A percentile compares a stretch with the other conserved stretches of the same genome.
Evolutionary conservation across 2,329 filamentous ascomycete species (phyloP).

Genomic region (Penicillium expansum): DNA sequence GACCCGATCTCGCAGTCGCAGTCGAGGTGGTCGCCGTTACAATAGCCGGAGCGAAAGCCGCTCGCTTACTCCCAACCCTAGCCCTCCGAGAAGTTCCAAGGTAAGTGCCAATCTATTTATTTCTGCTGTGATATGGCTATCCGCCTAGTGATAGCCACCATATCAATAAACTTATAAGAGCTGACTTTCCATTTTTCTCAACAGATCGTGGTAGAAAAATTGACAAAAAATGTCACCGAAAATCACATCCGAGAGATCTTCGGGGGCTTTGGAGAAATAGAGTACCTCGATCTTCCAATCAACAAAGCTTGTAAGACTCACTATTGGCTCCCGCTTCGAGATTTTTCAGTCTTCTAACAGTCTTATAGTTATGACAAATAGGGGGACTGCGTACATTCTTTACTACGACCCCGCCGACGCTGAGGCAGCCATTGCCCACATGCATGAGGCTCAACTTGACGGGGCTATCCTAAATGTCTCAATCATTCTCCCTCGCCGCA

Average conservation of each 20-base stretch:
- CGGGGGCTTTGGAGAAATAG: slow-evolving; percentile 78
- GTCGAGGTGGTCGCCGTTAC: slow-evolving; percentile 41
- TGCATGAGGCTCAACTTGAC: slow-evolving; percentile 96
- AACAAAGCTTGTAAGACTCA: slow-evolving; percentile 70
- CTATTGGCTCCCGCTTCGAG: no score
- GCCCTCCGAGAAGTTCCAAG: slow-evolving; percentile 37
- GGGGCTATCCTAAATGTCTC: slow-evolving; percentile 80
- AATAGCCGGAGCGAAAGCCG: slow-evolving; percentile 34
- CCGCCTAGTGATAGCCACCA: not conserved
- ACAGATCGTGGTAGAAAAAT: slow-evolving; percentile 88
- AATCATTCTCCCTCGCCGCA: slow-evolving; percentile 79
- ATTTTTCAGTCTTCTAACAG: not conserved
- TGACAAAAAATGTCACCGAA: slow-evolving; percentile 93
- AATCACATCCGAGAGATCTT: slow-evolving; percentile 90
- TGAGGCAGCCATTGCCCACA: slow-evolving; percentile 85
- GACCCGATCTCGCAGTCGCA: slow-evolving; percentile 36
- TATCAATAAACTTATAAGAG: not conserved
- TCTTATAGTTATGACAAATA: slow-evolving; percentile 73
- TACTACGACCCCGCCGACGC: slow-evolving; percentile 75
- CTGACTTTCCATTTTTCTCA: not conserved
- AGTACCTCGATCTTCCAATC: slow-evolving; percentile 84
- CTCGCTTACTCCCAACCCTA: slow-evolving; percentile 26
- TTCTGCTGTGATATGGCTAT: not conserved
- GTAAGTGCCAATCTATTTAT: slow-evolving; percentile 16
- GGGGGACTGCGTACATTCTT: slow-evolving; percentile 89